Evolutionary conservation across 2,329 filamentous ascomycete genomes (phyloP).

Genomic region (Aspergillus caelatus): DNA sequence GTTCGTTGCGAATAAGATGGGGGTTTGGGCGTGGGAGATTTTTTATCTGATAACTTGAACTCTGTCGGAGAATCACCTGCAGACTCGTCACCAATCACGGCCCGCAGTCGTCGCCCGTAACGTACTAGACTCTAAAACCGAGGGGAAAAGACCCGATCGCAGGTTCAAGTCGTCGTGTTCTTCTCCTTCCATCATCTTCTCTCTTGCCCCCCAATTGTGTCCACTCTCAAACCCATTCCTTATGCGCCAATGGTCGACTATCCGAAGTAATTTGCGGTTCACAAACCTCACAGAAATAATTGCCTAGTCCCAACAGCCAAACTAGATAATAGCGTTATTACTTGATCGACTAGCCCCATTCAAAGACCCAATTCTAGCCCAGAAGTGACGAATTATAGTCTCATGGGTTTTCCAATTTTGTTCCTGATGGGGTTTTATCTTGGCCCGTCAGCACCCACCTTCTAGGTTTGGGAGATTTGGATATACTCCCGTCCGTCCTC

Average conservation of each 20-base stretch:
- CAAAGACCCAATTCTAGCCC: neutral
- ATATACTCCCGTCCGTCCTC: neutral
- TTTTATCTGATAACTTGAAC: constrained; percentile 17
- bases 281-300: neutral
- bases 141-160: neutral
- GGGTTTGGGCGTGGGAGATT: constrained; percentile 12
- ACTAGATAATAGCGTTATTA: neutral
- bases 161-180: neutral
- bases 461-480: neutral
- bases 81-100: constrained; percentile 9
- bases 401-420: neutral
- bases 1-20: neutral
- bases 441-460: neutral
- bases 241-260: neutral
- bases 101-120: neutral
- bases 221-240: neutral
- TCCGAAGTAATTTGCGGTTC: neutral
- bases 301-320: neutral
- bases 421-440: neutral
- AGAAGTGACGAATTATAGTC: neutral
- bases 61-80: constrained; percentile 6
- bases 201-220: neutral
- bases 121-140: neutral
- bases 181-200: neutral
- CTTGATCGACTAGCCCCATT: neutral